Base-by-base conservation (phyloP, 2,329 filamentous ascomycete species). In the Cadophora sp. region DNA sequence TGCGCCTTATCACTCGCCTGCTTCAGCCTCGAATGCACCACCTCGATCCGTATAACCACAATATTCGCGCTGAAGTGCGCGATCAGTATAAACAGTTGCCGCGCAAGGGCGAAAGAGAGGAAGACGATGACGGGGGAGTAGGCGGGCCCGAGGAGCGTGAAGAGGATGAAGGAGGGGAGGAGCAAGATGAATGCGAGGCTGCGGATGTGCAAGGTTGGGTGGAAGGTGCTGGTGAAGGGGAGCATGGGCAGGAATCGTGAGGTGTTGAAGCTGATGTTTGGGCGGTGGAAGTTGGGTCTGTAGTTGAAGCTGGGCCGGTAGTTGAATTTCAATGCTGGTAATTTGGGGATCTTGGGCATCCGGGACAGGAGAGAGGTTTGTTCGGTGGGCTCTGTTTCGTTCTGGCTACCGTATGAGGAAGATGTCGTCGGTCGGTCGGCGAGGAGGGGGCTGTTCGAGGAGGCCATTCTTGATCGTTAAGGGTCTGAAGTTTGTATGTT, bases 121-220 rank as follows among this genome's bases (percentile, higher is more conserved):
- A 73, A 73, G 9, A 68, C 61, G 37, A 72, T 71, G n/a, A 65
- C 24, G 5, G 64, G 53, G 0, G 66, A 24, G 40, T 65, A 69
- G 26, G 62, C 55, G 3, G 55, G 62, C n/a, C 67, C 65, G 29
- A 67, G 48, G 16, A 67, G 63, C 19, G 68, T 51, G 65, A 73
- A 70, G 64, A 73, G 68, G n/a, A 72, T 69, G 34, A 70, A 72
- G 4, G 68, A 55, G n/a, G 72, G 69, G 24, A 72, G 24, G n/a
- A 65, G 58, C 60, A 72, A 69, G 60, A 70, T 19, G 43, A 72
- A 62, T 22, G 62, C 62, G 19, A 71, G 50, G 61, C 24, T 31
- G 1, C 72, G 71, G 1, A 50, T 16, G 53, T 40, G 48, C 22
- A 72, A 43, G 19, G 69, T 72, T 22, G 72, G 71, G 29, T 68